These are phyloP conservation scores for Thielaviopsis musarum DNA, from an alignment of 2,329 filamentous ascomycete species.

Conservation along the genomic window DNA sequence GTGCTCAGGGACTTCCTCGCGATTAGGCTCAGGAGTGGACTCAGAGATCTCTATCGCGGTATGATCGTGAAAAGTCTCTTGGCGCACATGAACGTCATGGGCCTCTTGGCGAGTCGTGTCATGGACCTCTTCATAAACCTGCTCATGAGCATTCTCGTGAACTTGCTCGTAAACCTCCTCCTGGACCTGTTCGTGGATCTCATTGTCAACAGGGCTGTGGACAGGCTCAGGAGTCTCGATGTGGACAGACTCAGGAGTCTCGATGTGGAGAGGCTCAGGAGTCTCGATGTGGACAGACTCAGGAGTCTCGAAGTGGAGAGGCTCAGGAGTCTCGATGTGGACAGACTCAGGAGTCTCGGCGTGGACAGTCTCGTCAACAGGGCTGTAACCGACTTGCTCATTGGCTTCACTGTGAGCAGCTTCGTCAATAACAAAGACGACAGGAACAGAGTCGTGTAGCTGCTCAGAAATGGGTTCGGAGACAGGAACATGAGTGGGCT, in stretches of 20 bases:
- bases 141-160: not conserved
- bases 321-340: not conserved
- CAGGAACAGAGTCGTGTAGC: too few relatives aligned
- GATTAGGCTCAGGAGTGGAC: too few relatives aligned
- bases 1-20: too few relatives aligned
- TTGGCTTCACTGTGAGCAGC: not conserved
- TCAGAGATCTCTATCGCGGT: too few relatives aligned
- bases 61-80: too few relatives aligned
- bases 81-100: too few relatives aligned
- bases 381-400: not conserved
- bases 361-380: not conserved
- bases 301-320: not conserved
- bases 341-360: not conserved
- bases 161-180: not conserved
- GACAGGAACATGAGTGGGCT: too few relatives aligned
- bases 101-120: too few relatives aligned
- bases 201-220: too few relatives aligned
- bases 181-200: not conserved
- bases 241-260: not conserved
- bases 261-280: not conserved
- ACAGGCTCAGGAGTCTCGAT: not conserved
- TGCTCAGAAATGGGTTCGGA: too few relatives aligned
- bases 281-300: not conserved
- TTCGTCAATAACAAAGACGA: too few relatives aligned
- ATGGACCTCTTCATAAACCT: not conserved